phyloP scores from a whole-genome alignment of 768 basidiomycete species.

The Mycena galericulata region DNA sequence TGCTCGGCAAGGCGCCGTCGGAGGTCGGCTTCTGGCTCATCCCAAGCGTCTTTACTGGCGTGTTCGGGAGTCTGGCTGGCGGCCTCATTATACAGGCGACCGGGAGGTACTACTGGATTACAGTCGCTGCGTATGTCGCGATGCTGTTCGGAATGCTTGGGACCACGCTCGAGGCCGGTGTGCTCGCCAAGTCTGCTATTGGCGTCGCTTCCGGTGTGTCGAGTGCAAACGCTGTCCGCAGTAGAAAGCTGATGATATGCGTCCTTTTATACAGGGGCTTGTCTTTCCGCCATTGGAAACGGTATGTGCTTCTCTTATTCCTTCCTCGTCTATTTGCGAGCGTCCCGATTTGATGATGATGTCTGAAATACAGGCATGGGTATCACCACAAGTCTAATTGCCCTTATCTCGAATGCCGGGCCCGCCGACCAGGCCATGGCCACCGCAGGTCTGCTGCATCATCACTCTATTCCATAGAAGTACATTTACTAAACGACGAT shows the following conservation, averaged over 20 bases:
- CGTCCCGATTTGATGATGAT: background rate
- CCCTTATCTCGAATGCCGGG: constrained; percentile 73
- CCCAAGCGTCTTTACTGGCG: constrained; percentile 57
- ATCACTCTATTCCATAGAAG: background rate
- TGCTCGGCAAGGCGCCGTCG: constrained; percentile 58
- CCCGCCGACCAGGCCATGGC: constrained; percentile 72
- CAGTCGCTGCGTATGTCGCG: constrained; percentile 54
- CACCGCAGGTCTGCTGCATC: constrained; percentile 67
- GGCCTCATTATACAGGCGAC: constrained; percentile 70
- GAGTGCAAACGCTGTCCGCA: background rate
- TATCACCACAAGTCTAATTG: constrained; percentile 68
- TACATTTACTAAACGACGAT: too few relatives aligned
- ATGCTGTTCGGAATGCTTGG: constrained; percentile 53
- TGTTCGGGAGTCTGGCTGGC: constrained; percentile 61
- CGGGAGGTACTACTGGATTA: constrained; percentile 67
- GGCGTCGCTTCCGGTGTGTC: constrained; percentile 58
- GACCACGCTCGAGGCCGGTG: constrained; percentile 55
- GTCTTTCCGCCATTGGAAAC: constrained; percentile 49
- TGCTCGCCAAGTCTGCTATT: constrained; percentile 48
- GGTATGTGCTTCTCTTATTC: constrained; percentile 46
- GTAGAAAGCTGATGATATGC: background rate
- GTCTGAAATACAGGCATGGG: constrained; percentile 53
- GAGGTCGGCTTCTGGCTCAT: constrained; percentile 66
- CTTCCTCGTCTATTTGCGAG: too few relatives aligned
- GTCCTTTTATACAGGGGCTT: background rate